phyloP scores from a whole-genome alignment of 768 basidiomycete genomes.

The Mycena vitilis region DNA sequence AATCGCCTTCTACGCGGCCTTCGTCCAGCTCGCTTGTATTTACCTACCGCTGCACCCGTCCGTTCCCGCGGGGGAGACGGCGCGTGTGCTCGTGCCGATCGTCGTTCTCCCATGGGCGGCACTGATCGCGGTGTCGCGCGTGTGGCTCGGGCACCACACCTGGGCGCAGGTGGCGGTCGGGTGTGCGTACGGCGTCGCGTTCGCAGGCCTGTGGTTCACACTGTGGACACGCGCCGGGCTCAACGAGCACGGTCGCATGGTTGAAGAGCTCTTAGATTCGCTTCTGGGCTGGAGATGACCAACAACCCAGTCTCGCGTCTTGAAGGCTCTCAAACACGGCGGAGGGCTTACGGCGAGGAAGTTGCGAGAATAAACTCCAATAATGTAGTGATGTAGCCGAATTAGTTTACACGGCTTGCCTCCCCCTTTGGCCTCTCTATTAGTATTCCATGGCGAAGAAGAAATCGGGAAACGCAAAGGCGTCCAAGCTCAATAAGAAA shows the following conservation, averaged over 20 bases:
- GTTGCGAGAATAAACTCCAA: too few species aligned
- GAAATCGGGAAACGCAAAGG: conserved; percentile 65
- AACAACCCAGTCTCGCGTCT: too few species aligned
- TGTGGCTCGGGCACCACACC: conserved; percentile 85
- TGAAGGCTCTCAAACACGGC: too few species aligned
- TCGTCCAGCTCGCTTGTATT: conserved; percentile 65
- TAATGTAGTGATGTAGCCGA: too few species aligned
- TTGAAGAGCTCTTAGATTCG: conserved; percentile 13
- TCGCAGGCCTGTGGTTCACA: conserved; percentile 67
- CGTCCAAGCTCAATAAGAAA: conserved; percentile 62
- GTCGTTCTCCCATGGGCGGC: conserved; percentile 67
- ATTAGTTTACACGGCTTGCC: too few species aligned
- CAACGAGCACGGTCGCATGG: conserved; percentile 39
- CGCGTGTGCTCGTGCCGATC: conserved; percentile 58
- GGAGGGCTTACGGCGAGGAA: too few species aligned
- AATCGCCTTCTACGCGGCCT: conserved; percentile 74
- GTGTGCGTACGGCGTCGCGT: conserved; percentile 61
- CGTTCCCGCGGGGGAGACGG: conserved; percentile 52
- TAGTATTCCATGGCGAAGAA: conserved; percentile 68
- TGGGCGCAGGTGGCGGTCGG: conserved; percentile 76
- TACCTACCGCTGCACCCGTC: conserved; percentile 71
- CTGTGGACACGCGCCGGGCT: conserved; percentile 60
- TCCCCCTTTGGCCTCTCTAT: neutral
- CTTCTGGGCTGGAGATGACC: conserved; percentile 28
- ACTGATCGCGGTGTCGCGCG: conserved; percentile 69